Conservation (phyloP, 768 basidiomycete species). For the Lyophyllum semitale region DNA sequence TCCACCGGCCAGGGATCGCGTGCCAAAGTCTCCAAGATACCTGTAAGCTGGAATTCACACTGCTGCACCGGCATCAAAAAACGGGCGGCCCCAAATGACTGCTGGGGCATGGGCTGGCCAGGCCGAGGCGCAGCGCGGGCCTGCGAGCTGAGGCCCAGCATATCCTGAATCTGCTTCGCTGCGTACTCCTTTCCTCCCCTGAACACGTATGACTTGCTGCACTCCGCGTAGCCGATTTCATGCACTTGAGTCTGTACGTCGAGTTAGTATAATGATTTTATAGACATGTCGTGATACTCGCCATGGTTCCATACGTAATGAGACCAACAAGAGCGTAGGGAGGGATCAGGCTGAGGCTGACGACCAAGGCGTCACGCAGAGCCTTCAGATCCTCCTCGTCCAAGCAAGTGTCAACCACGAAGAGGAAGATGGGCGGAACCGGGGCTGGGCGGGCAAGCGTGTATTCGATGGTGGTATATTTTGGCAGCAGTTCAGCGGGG, state of each 20-base stretch:
- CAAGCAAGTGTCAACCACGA: conserved; percentile 96
- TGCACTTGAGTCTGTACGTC: conserved; percentile 89
- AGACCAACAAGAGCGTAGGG: conserved; percentile 94
- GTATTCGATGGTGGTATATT: conserved; percentile 99
- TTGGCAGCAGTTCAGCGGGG: conserved; percentile 93
- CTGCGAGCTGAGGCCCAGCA: conserved; percentile 86
- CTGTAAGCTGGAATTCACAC: conserved; percentile 95
- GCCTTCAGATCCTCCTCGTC: conserved; percentile 96
- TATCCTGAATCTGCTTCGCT: conserved; percentile 96
- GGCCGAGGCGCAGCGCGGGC: conserved; percentile 85
- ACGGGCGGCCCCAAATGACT: conserved; percentile 81
- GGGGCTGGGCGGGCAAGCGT: conserved; percentile 91
- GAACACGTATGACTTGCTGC: conserved; percentile 98
- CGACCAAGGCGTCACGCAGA: conserved; percentile 90
- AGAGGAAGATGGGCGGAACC: conserved; percentile 95
- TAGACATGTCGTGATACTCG: conserved; percentile 31
- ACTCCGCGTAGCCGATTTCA: conserved; percentile 94
- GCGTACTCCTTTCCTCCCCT: conserved; percentile 96
- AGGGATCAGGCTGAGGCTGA: conserved; percentile 90
- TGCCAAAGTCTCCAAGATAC: conserved; percentile 82
- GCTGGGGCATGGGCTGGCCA: conserved; percentile 78
- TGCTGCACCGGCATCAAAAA: conserved; percentile 92
- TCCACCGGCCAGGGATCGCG: conserved; percentile 98
- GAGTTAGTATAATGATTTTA: not conserved
- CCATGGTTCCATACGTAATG: conserved; percentile 98